Evolutionary conservation across 352 stramenopile genomes (phyloP), one percentile per base, ranked within the genome.

Genomic region (Plasmopara viticola): DNA sequence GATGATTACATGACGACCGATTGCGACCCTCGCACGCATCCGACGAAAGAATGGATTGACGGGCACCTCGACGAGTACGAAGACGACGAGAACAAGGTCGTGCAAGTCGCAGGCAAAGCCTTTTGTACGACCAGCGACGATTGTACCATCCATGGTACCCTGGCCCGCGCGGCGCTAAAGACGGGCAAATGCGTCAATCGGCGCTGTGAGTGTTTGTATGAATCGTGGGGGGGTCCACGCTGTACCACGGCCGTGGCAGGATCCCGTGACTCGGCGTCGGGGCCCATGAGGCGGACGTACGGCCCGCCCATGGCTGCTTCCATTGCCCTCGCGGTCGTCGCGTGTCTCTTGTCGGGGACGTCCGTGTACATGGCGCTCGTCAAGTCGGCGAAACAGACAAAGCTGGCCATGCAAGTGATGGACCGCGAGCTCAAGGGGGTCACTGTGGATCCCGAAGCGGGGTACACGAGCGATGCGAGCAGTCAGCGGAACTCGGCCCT

Each of bases 21-120:
- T 3, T 49, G 44, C 13, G 44, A 49, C 44, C 44, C 44, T 14
- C 6, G 10, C 2, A 49, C 18, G 20, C 44, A 49, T 17, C 44
- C 44, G 29, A 49, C 44, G 0, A 49, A 49, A 28, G 29, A 49
- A 15, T 49, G 44, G 44, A 49, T 49, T 14, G 29, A 49, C 25
- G 44, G 28, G 14, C 44, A 49, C n/a, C 29, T 49, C n/a, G 44
- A 49, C 13, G 44, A 49, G 41, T 47, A 47, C 3, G 20, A 65
- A 28, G 70, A 82, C 33, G 51, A 64, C 17, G 67, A 85, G 28
- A 92, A 92, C 42, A 60, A 68, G 9, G 74, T 79, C 3, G 78
- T 90, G 17, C 57, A 60, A 4, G 74, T 87, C 6, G 46, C 64
- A 5, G 72, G 77, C 5, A 62, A 53, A 7, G 77, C 62, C 0